A percentile compares a stretch with the other conserved stretches of the same genome.
phyloP scores from a whole-genome alignment of 768 basidiomycete species.

The Rhodotorula kratochvilovae region DNA sequence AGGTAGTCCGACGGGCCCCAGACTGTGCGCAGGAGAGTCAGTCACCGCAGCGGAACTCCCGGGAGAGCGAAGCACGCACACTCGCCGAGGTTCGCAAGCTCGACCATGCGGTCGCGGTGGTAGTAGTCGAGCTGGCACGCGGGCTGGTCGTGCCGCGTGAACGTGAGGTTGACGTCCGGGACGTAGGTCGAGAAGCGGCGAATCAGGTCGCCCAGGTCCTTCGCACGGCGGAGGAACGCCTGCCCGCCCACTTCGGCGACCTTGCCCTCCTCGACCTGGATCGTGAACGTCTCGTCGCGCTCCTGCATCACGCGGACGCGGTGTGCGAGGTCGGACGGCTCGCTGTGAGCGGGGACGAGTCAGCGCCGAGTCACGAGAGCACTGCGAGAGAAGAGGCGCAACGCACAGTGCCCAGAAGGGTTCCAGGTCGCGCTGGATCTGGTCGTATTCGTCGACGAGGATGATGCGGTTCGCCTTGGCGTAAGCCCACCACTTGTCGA shows the following conservation, averaged over 20 bases:
- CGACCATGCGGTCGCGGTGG: conserved; percentile 41
- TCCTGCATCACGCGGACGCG: conserved; percentile 42
- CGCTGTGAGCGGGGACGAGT: conserved; percentile 13
- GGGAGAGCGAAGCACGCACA: conserved; percentile 27
- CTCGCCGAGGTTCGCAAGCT: conserved; percentile 41
- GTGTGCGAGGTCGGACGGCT: conserved; percentile 40
- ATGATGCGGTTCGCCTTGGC: conserved; percentile 66
- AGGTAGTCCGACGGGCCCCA: conserved; percentile 41
- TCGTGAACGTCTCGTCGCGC: conserved; percentile 43
- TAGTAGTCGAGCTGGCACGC: conserved; percentile 40
- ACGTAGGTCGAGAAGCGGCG: conserved; percentile 34
- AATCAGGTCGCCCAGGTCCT: conserved; percentile 42
- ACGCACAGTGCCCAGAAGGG: conserved; percentile 77
- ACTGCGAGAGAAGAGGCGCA: not conserved
- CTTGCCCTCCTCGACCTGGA: conserved; percentile 36
- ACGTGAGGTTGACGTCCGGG: conserved; percentile 42
- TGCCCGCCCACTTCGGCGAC: conserved; percentile 34
- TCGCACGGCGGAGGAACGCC: conserved; percentile 38
- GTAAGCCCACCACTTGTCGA: conserved; percentile 80
- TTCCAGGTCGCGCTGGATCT: conserved; percentile 58
- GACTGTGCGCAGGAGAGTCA: conserved; percentile 22
- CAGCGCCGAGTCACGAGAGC: not conserved
- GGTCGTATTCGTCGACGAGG: conserved; percentile 77
- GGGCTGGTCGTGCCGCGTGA: conserved; percentile 44
- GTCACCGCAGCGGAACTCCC: not conserved